Evolutionary conservation across 192 early-diverging fungal species (phyloP), one percentile per base, ranked within the genome.

Genomic region (Entomortierella chlamydospora): DNA sequence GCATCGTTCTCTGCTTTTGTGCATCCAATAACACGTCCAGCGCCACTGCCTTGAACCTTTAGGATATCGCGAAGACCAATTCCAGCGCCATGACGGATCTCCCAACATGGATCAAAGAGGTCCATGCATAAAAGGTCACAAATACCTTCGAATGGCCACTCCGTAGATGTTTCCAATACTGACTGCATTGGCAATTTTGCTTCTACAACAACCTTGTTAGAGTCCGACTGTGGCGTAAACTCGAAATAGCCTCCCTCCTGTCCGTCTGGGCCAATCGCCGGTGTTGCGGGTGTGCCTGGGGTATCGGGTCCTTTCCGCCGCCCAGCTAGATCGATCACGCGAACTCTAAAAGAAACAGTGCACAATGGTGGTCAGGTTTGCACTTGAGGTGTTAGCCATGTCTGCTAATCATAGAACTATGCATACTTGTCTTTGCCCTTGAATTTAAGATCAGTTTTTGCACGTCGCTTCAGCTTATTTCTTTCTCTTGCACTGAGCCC

Each of bases 51-150:
- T 58, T 98, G 96, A 15, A 81, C 83, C 76, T 95, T 96, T 54
- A 99, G 65, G 25, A 99, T 86, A 61, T 92, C 93, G 15, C 96
- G 91, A 31, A 99, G 77, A 0, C 96, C 98, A 69, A 99, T 93
- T 6, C 92, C 97, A 1, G 98, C 97, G 26, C 98, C 98, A 68
- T 99, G 98, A 7, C 98, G 88, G 11, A 94, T 86, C 73, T 98
- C 96, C 98, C 98, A 99, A 20, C 72, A 61, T 0, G 94, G 89
- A 79, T 90, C 88, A 68, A 87, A 88, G 9, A 88, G 79, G 73
- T 88, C 88, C 81, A 87, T 81, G 61, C 84, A 86, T 26, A 90
- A 56, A 55, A 83, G 77, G 31, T 89, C 88, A 52, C 87, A 90
- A 2, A 91, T 81, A 58, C 81, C 81, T 45, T 87, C 85, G 55